Percentiles rank a stretch among this genome's conserved stretches.
Evolutionary conservation across 768 basidiomycete species (phyloP).

Genomic region (Terana coerulea): DNA sequence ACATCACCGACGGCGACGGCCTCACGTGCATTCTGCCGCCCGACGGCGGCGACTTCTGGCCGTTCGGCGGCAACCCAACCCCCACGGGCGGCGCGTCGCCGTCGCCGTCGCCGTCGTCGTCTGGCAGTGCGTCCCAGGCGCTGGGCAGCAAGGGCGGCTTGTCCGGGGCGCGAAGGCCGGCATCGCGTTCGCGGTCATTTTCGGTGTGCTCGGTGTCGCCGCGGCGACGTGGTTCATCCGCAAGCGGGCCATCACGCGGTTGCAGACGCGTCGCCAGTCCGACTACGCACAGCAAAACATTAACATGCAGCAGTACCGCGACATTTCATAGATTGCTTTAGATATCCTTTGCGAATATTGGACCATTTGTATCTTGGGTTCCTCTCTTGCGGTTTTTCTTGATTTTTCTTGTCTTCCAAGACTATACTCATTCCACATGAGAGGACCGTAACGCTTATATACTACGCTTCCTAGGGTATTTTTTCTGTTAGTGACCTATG

Average conservation of each 20-base stretch:
- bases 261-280: neutral
- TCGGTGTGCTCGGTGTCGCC: constrained; percentile 41
- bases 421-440: neutral
- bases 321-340: neutral
- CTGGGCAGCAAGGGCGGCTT: constrained; percentile 16
- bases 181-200: constrained; percentile 48
- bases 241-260: constrained; percentile 39
- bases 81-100: constrained; percentile 4
- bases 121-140: constrained; percentile 16
- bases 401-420: neutral
- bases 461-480: neutral
- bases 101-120: constrained; percentile 17
- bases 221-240: constrained; percentile 44
- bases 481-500: neutral
- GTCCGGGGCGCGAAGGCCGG: constrained; percentile 39
- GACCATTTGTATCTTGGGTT: neutral
- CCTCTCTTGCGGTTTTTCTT: neutral
- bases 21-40: constrained; percentile 70
- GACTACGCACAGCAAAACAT: neutral
- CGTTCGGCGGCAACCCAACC: constrained; percentile 52
- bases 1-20: constrained; percentile 48
- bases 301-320: neutral
- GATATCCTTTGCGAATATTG: neutral
- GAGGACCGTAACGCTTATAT: neutral
- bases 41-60: constrained; percentile 68